phyloP scores from a whole-genome alignment of 441 rosid species.

The Jatropha multifida region DNA sequence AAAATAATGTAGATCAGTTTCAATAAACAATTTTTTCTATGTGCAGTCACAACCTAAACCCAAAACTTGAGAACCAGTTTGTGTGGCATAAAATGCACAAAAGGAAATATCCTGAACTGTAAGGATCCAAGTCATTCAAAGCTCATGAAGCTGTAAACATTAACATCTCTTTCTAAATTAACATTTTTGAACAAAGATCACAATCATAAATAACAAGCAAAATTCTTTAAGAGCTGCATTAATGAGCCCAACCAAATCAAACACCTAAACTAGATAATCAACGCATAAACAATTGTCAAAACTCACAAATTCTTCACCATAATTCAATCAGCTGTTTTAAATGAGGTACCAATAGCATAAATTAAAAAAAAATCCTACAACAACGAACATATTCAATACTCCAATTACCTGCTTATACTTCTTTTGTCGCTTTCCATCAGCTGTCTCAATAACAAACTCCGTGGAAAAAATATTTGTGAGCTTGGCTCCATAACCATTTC shows the following conservation, averaged over 20 bases:
- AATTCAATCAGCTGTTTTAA: no score
- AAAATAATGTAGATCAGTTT: neutral
- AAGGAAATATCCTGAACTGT: neutral
- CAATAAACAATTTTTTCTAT: neutral
- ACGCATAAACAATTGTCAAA: no score
- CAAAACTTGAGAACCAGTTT: neutral
- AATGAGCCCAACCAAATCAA: no score
- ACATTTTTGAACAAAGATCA: neutral
- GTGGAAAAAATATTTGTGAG: constrained; percentile 88
- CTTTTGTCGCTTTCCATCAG: constrained; percentile 72
- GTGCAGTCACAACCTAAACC: neutral
- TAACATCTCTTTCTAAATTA: no score
- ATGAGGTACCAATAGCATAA: neutral
- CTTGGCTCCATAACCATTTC: constrained; percentile 97
- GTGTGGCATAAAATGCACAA: neutral
- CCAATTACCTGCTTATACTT: constrained; percentile 81
- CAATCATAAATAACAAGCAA: neutral
- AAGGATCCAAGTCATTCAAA: no score
- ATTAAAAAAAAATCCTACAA: no score
- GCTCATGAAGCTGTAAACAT: no score
- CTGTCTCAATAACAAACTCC: constrained; percentile 85
- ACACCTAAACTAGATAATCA: no score
- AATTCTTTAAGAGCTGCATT: neutral
- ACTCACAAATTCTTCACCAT: no score
- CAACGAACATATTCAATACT: neutral